Evolutionary conservation across 2,329 filamentous ascomycete species (phyloP).

Genomic region (Conoideocrella luteorostrata): DNA sequence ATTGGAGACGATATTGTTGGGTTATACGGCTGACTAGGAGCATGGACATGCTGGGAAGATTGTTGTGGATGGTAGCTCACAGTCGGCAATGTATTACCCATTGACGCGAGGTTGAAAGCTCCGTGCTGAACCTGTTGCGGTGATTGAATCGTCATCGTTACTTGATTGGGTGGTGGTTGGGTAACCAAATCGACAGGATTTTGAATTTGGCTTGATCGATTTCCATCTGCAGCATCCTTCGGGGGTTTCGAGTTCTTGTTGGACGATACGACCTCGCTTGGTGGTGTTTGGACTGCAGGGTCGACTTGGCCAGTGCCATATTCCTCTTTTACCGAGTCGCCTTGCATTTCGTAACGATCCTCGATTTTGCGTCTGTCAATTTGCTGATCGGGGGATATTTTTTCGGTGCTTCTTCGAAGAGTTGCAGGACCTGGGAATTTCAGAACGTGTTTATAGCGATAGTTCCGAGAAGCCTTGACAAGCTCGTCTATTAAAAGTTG

Average conservation of each 20-base stretch:
- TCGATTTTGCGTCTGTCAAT: no score
- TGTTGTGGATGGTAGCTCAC: slow-evolving; percentile 27
- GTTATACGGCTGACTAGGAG: slow-evolving; percentile 25
- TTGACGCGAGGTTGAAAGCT: slow-evolving; percentile 41
- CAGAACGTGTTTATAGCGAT: no score
- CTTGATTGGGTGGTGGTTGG: slow-evolving; percentile 21
- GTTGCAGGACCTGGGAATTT: no score
- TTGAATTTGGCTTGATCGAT: not conserved
- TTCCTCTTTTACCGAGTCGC: not conserved
- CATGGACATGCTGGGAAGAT: slow-evolving; percentile 28
- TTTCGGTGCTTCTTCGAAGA: no score
- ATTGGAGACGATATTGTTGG: slow-evolving; percentile 29
- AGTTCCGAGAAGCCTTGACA: no score
- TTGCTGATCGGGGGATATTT: no score
- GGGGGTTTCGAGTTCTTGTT: not conserved
- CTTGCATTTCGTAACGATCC: slow-evolving; percentile 4
- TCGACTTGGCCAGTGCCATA: not conserved
- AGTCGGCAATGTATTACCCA: slow-evolving; percentile 39
- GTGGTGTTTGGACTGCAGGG: not conserved
- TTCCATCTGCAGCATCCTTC: not conserved
- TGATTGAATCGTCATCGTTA: slow-evolving; percentile 32
- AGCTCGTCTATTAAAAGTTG: no score
- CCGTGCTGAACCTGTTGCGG: slow-evolving; percentile 17
- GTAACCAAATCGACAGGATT: not conserved
- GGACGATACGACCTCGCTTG: not conserved